Base-by-base conservation (phyloP, 768 basidiomycete species). In the Scleroderma citrinum region DNA sequence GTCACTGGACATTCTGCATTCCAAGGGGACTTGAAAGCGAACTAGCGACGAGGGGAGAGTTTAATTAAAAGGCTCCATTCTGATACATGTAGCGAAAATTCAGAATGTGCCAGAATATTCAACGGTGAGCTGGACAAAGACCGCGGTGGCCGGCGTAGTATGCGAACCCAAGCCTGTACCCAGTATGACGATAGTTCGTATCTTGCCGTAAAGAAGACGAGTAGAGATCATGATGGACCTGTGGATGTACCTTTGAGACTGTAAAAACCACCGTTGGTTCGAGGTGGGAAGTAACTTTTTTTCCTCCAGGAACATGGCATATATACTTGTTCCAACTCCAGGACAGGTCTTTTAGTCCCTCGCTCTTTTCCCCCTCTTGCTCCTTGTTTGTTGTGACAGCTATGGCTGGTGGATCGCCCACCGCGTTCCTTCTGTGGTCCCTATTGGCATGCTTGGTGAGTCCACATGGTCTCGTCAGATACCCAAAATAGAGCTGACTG, bases 341-440 rank as follows among this genome's bases (percentile, higher is more conserved):
- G 13, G 24, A 16, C 16, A 10, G 19, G 14, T 36, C 17, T 32
- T 41, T 21, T 48, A 17, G 20, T 23, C 37, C 39, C 31, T 7
- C 30, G 24, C 26, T 17, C 41, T 20, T 24, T 20, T 13, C 17
- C 17, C 24, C 43, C 29, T 19, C 42, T 32, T 5, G 26, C 30
- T n/a, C 14, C 16, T 16, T 31, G 31, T 32, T 13, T 32, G 31
- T 32, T n/a, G 12, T 19, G 21, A 16, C 36, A 49, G 70, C 59
- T 67, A 89, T 90, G 87, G 79, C 77, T 66, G 76, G 73, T 66
- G 85, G 84, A 56, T 88, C 86, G 40, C 77, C 86, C 8, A 75
- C 85, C 20, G 83, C 83, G 48, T 87, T 78, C 63, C 75, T 89
- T 38, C 77, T 87, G 45, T 90, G 87, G 87, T 77, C 86, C 48